Percentiles rank a stretch among this genome's conserved stretches.
Evolutionary conservation across 2,329 filamentous ascomycete species (phyloP).

Genomic region (Neofusicoccum umdonicola): DNA sequence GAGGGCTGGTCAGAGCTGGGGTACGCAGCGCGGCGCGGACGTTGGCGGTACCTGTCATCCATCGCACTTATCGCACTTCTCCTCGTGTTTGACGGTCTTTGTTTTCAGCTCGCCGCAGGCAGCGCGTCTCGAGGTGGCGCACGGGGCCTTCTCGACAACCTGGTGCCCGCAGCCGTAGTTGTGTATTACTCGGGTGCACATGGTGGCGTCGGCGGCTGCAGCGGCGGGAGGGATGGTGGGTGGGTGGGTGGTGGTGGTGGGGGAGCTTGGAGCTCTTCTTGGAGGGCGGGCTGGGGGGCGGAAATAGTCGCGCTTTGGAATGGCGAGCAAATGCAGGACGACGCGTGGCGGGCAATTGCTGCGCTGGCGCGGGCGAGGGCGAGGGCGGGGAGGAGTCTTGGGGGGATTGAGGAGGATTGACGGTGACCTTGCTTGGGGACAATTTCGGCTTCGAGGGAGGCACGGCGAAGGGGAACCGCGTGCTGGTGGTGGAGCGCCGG

Average conservation of each 20-base stretch:
- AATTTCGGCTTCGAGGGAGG: conserved; percentile 15
- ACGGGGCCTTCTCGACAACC: conserved; percentile 43
- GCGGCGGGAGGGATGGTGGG: conserved; percentile 9
- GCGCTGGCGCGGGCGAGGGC: conserved; percentile 6
- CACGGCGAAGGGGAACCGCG: conserved; percentile 12
- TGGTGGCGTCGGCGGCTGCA: conserved; percentile 24
- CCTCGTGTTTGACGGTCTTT: conserved; percentile 47
- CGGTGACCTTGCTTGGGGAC: conserved; percentile 13
- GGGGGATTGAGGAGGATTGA: conserved; percentile 15
- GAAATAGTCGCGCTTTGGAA: conserved; percentile 29
- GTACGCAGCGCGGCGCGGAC: background rate
- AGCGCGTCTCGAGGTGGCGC: conserved; percentile 46
- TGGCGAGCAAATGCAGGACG: conserved; percentile 9
- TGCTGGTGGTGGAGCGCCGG: conserved; percentile 16
- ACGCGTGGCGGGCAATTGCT: conserved; percentile 16
- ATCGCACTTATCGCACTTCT: conserved; percentile 48
- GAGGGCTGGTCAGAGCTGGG: background rate
- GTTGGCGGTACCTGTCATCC: conserved; percentile 38
- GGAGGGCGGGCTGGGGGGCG: conserved; percentile 29
- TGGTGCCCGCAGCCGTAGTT: conserved; percentile 48
- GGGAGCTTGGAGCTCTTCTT: conserved; percentile 20
- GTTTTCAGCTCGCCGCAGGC: conserved; percentile 42
- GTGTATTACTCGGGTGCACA: conserved; percentile 50
- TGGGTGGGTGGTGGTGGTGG: conserved; percentile 23
- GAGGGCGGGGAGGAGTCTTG: conserved; percentile 1